Evolutionary conservation across 2,329 filamentous ascomycete species (phyloP), one percentile per base, ranked within the genome.

Genomic region (Aureobasidium subglaciale): DNA sequence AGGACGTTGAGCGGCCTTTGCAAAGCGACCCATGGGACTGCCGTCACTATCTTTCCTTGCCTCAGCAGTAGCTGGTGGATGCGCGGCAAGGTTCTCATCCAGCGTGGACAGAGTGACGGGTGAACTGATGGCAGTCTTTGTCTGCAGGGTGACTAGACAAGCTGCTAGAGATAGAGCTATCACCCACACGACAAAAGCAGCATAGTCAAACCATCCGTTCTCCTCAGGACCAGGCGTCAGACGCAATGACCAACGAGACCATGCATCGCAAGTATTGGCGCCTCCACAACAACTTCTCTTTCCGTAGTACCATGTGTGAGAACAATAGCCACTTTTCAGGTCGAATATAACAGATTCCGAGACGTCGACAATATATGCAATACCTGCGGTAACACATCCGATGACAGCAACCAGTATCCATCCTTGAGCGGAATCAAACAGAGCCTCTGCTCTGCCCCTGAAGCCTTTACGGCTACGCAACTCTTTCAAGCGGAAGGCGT

Each of bases 401-500:
- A 95, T 93, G 20, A 97, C 74, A 6, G 90, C 92, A 53, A 93
- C 93, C 42, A 97, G 75, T 56, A 97, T 83, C 93, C 93, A 99
- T 42, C 92, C 93, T 71, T 97, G 91, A 4, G 87, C 85, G 48
- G 88, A 87, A 67, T 99, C 93, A 58, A 93, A 88, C 65, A 87
- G 79, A 1, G 88, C 81, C 42, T 82, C 75, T 13, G 95, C 63
- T 45, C 87, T 84, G n/a, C 92, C 92, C 67, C 86, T 85, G 59
- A 96, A 80, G 71, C 92, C 93, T 68, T 87, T 95, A 46, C 90
- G 80, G 64, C 81, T 85, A 48, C 90, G 83, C 35, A 99, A 78
- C 53, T 85, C 85, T 69, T 95, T 93, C 48, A 95, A 84, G 24
- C 93, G 87, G 64, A 90, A 89, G 9, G 91, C 90, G 71, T 97